These are phyloP conservation scores for Termitomyces sp. DNA, from an alignment of 768 basidiomycete species.

Conservation along the genomic window DNA sequence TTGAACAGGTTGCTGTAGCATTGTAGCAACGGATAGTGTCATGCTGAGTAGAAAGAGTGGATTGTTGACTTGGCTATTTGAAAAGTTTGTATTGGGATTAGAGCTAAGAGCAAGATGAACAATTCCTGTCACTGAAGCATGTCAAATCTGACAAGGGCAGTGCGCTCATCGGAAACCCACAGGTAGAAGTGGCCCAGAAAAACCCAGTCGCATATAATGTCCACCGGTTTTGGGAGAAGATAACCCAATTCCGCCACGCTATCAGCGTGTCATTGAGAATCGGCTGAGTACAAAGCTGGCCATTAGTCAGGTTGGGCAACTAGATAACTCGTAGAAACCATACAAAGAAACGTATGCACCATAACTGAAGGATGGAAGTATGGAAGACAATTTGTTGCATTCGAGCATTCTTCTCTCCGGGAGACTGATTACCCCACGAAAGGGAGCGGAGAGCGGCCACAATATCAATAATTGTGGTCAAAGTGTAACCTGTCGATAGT, in stretches of 20 bases:
- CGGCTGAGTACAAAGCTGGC: neutral
- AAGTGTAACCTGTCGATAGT: neutral
- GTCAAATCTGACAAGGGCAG: neutral
- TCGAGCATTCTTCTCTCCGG: neutral
- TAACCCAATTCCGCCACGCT: neutral
- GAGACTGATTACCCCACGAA: neutral
- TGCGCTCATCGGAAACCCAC: neutral
- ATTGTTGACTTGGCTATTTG: neutral
- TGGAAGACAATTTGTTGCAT: neutral
- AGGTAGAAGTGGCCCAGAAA: neutral
- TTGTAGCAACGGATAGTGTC: neutral
- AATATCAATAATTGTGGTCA: neutral
- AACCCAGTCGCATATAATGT: neutral
- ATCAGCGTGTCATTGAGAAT: neutral
- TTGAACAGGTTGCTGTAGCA: neutral
- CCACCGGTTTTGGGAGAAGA: neutral
- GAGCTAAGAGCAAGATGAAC: neutral
- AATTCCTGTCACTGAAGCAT: neutral
- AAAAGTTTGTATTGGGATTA: neutral
- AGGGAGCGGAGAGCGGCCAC: neutral
- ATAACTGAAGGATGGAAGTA: neutral
- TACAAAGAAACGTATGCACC: neutral
- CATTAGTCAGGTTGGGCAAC: neutral
- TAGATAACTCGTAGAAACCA: neutral
- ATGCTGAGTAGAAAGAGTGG: neutral